These are phyloP conservation scores for Skeletonema menzelii DNA, from an alignment of 108 stramenopile species.

Conservation along the genomic window DNA sequence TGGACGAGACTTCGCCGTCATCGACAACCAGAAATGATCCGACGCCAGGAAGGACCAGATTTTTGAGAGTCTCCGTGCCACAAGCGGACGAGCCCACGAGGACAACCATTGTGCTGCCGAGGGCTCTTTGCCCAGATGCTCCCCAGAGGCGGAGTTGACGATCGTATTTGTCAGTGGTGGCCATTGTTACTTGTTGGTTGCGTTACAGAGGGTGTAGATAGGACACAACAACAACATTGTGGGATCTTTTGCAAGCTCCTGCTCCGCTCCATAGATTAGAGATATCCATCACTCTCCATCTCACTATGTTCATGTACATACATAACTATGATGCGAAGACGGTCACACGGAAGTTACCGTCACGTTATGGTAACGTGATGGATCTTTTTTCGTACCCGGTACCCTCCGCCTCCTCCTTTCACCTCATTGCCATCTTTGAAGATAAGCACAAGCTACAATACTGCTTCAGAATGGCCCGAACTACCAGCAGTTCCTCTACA, in stretches of 20 bases:
- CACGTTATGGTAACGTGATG: too few relatives aligned
- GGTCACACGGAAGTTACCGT: too few relatives aligned
- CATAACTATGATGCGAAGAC: too few relatives aligned
- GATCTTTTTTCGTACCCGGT: too few relatives aligned
- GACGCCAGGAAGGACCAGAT: conserved; percentile 98
- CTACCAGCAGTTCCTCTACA: background rate
- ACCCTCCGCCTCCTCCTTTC: background rate
- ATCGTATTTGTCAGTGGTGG: conserved; percentile 97
- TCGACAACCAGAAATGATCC: conserved; percentile 92
- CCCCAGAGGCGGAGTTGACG: conserved; percentile 99
- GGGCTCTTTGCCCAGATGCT: conserved; percentile 84
- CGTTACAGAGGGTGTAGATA: too few relatives aligned
- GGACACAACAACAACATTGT: too few relatives aligned
- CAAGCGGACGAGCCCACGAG: conserved; percentile 83
- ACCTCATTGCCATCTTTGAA: too few relatives aligned
- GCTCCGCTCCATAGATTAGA: too few relatives aligned
- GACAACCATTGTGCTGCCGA: conserved; percentile 68
- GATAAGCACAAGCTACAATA: too few relatives aligned
- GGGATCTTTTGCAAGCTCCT: too few relatives aligned
- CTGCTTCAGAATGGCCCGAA: background rate
- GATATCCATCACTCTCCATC: too few relatives aligned
- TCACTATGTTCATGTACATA: too few relatives aligned
- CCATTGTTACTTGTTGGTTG: conserved; percentile 50
- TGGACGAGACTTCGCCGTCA: conserved; percentile 42
- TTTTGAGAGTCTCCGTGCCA: conserved; percentile 98